These are phyloP conservation scores for Pseudocercospora musae DNA, from an alignment of 2,329 filamentous ascomycete genomes.

Conservation along the genomic window DNA sequence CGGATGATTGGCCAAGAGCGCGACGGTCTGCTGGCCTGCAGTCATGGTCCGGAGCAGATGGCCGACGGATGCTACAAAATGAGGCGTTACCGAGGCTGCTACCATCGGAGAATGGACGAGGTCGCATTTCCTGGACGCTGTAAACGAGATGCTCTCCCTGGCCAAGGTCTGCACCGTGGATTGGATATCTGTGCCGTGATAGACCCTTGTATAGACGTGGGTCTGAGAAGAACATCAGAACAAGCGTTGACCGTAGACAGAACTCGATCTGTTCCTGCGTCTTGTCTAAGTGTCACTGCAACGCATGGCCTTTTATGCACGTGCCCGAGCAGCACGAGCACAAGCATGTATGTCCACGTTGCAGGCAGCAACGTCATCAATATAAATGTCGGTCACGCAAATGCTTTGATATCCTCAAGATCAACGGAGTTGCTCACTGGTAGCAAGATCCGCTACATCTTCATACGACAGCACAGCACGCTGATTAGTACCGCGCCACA, in stretches of 20 bases:
- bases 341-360: constrained; percentile 1
- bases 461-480: background rate
- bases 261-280: background rate
- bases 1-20: background rate
- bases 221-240: background rate
- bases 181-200: background rate
- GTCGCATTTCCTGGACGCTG: background rate
- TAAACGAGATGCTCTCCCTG: background rate
- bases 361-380: background rate
- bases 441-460: background rate
- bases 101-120: background rate
- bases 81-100: background rate
- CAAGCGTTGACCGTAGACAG: background rate
- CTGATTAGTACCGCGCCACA: background rate
- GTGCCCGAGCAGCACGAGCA: constrained; percentile 4
- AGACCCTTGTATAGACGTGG: background rate
- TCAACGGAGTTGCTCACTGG: background rate
- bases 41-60: constrained; percentile 3
- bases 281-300: constrained; percentile 1
- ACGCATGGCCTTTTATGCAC: constrained; percentile 3
- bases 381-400: background rate
- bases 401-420: background rate
- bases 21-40: background rate
- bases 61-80: constrained; percentile 1
- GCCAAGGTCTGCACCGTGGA: background rate